Evolutionary conservation across 208 protist species (phyloP).

Genomic region (Leishmania major): DNA sequence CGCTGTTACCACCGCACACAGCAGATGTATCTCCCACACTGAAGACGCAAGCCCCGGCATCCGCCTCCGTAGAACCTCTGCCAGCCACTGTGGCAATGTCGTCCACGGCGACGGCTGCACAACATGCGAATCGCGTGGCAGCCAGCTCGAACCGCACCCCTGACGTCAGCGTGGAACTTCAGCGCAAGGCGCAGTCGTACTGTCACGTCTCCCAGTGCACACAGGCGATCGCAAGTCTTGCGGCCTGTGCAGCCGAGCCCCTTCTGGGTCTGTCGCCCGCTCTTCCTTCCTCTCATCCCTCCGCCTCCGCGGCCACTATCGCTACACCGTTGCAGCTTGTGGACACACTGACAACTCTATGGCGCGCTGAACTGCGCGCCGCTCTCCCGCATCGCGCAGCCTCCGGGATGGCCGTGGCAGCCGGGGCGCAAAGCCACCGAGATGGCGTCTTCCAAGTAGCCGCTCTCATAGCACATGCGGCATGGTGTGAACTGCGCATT

Average conservation of each 20-base stretch:
- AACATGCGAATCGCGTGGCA: not conserved
- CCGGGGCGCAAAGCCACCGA: not conserved
- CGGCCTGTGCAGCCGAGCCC: slow-evolving; percentile 19
- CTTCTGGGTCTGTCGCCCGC: not conserved
- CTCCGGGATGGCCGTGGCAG: not conserved
- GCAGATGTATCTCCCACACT: not conserved
- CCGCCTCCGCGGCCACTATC: not conserved
- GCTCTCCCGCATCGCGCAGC: not conserved
- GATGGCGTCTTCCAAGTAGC: not conserved
- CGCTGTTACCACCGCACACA: not conserved
- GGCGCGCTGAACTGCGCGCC: slow-evolving; percentile 1
- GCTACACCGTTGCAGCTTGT: slow-evolving; percentile 4
- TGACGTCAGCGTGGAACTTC: not conserved
- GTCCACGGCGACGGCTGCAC: not conserved
- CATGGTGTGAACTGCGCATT: slow-evolving; percentile 33
- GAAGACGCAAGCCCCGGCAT: not conserved
- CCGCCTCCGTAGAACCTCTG: not conserved
- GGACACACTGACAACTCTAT: slow-evolving; percentile 5
- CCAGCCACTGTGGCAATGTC: not conserved
- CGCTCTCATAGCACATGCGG: slow-evolving; percentile 26
- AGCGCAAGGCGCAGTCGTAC: slow-evolving; percentile 6
- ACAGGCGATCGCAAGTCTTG: slow-evolving; percentile 9
- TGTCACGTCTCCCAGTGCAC: not conserved
- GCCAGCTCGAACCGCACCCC: not conserved
- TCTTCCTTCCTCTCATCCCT: not conserved